Evolutionary conservation across 2,329 filamentous ascomycete species (phyloP).

Genomic region (Exophiala alcalophila): DNA sequence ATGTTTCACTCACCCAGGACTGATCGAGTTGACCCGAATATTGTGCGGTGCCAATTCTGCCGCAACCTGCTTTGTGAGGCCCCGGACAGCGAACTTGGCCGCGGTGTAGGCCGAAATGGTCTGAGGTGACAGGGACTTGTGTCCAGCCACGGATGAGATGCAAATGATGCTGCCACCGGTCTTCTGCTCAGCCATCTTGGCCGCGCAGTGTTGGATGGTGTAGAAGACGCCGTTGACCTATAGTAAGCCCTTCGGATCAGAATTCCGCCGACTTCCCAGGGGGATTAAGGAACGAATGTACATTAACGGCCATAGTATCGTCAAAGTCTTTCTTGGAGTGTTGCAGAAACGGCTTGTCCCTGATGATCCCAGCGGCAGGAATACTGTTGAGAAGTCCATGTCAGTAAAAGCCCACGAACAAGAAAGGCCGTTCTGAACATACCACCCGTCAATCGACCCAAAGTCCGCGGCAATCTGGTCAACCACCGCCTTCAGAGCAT

Average conservation of each 20-base stretch:
- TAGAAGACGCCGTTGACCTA: constrained; percentile 47
- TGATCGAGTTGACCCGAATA: constrained; percentile 49
- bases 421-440: neutral
- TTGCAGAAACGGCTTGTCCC: constrained; percentile 46
- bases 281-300: constrained; percentile 25
- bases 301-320: constrained; percentile 44
- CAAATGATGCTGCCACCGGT: constrained; percentile 34
- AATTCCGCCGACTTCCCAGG: too few relatives aligned
- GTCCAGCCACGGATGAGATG: constrained; percentile 19
- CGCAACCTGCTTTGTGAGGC: constrained; percentile 41
- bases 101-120: constrained; percentile 33
- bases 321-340: constrained; percentile 45
- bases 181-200: constrained; percentile 51
- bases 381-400: neutral
- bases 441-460: constrained; percentile 46
- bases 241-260: too few relatives aligned
- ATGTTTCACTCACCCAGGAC: constrained; percentile 42
- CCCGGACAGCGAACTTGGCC: constrained; percentile 43
- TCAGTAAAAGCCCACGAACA: neutral
- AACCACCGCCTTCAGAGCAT: constrained; percentile 41
- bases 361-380: constrained; percentile 36
- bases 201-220: constrained; percentile 48
- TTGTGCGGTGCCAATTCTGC: constrained; percentile 51
- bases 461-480: constrained; percentile 39
- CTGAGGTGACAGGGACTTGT: constrained; percentile 33